Evolutionary conservation across 106 monocot species (phyloP).

Genomic region (Hemerocallis citrina): DNA sequence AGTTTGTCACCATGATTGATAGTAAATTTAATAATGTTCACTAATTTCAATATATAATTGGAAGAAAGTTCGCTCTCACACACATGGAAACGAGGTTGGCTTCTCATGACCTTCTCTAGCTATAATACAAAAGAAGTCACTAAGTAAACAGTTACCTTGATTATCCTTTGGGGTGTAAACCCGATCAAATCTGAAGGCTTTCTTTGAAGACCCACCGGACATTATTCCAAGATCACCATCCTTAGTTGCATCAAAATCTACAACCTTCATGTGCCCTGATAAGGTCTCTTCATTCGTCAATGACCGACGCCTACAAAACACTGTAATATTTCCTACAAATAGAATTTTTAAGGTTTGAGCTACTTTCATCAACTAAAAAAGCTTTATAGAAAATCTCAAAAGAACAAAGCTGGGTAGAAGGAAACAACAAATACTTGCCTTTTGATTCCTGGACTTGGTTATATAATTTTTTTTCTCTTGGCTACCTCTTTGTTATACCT

Average conservation of each 20-base stretch:
- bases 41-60: too few species aligned
- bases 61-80: too few species aligned
- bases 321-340: slow-evolving; percentile 80
- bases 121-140: too few species aligned
- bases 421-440: slow-evolving; percentile 22
- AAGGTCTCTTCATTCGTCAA: slow-evolving; percentile 58
- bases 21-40: too few species aligned
- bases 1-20: too few species aligned
- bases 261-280: slow-evolving; percentile 27
- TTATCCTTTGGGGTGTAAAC: slow-evolving; percentile 69
- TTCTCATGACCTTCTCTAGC: too few species aligned
- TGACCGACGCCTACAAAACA: slow-evolving; percentile 88
- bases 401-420: not conserved
- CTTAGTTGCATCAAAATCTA: slow-evolving; percentile 68
- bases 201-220: slow-evolving; percentile 39
- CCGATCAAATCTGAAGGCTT: slow-evolving; percentile 72
- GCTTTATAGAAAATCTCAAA: not conserved
- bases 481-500: slow-evolving; percentile 70
- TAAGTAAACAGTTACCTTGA: slow-evolving; percentile 66
- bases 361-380: not conserved
- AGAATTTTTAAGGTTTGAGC: slow-evolving; percentile 1
- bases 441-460: slow-evolving; percentile 78
- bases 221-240: slow-evolving; percentile 73
- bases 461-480: slow-evolving; percentile 63
- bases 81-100: too few species aligned